These are phyloP conservation scores for Ceratocystis destructans DNA, from an alignment of 2,329 filamentous ascomycete species.

Conservation along the genomic window DNA sequence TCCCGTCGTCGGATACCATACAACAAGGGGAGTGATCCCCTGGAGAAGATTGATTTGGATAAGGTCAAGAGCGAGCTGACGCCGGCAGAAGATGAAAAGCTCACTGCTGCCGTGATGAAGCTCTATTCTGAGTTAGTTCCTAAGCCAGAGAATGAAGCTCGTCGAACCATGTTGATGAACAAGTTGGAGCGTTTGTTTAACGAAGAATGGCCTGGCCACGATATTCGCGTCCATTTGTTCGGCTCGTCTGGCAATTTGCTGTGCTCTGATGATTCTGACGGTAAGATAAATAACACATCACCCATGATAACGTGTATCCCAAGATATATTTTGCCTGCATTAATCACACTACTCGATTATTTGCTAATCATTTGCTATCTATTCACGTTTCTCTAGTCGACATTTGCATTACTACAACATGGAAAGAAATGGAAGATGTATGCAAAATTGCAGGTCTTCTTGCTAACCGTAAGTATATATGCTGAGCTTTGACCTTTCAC, in stretches of 20 bases:
- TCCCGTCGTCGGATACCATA: slow-evolving; percentile 84
- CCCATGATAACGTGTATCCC: neutral
- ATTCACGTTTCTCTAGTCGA: slow-evolving; percentile 52
- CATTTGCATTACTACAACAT: slow-evolving; percentile 88
- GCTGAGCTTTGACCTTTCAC: neutral
- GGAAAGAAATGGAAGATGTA: slow-evolving; percentile 76
- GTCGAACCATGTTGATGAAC: slow-evolving; percentile 60
- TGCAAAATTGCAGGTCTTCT: slow-evolving; percentile 82
- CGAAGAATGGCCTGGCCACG: slow-evolving; percentile 76
- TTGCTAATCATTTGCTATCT: neutral
- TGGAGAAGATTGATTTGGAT: slow-evolving; percentile 57
- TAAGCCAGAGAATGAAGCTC: slow-evolving; percentile 61
- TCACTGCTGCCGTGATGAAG: slow-evolving; percentile 72
- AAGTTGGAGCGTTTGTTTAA: slow-evolving; percentile 85
- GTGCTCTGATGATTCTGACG: slow-evolving; percentile 91
- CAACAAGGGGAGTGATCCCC: slow-evolving; percentile 64
- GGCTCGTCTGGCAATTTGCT: slow-evolving; percentile 94
- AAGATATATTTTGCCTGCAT: too few species aligned
- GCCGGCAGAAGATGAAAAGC: slow-evolving; percentile 56
- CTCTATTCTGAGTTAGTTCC: slow-evolving; percentile 78
- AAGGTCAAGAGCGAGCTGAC: slow-evolving; percentile 60
- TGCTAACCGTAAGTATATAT: slow-evolving; percentile 58
- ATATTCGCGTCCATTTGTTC: slow-evolving; percentile 86
- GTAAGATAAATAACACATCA: slow-evolving; percentile 36
- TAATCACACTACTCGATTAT: neutral